Evolutionary conservation across 805 yeast species (phyloP), one percentile per base, ranked within the genome.

Genomic region (Saccharomycopsis oosterbeekiorum): DNA sequence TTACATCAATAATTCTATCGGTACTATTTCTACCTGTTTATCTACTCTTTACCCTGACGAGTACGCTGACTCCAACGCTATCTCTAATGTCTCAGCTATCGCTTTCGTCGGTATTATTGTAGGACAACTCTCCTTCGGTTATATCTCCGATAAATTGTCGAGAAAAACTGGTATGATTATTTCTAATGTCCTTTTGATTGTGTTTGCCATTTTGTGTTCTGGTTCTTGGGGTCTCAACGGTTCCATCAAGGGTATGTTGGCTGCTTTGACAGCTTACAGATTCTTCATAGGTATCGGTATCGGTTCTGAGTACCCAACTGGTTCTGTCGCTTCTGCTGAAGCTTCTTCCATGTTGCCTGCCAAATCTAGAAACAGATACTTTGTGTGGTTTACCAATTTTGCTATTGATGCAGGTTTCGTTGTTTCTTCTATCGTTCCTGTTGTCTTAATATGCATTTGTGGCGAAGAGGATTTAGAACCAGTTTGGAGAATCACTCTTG

Each of bases 291-390:
- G 98, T 75, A 76, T 89, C 65, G 96, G 92, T 68, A 89, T 93
- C 67, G 98, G 98, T 68, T 92, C 96, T 57, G 98, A 92, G 74
- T 92, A 92, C 70, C 97, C 97, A 53, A 86, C 96, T 14, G 91
- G 97, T 57, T 86, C 96, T 10, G 93, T 92, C 21, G 96, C 96
- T 42, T 89, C 96, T 67, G 91, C 97, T 41, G 97, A 92, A 73
- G 94, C 96, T 51, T 84, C 96, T 56, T 84, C 87, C 60, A 75
- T 82, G 63, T 75, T 91, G 67, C 88, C 92, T 17, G 78, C 84
- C n/a, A 96, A 96, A 63, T 78, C 80, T 62, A 86, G 97, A 77
- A 90, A 92, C 75, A 81, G 97, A 72, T 91, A 87, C 78, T 91
- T 93, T 70, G 80, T 84, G 60, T 84, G 91, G 88, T 91, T 91